Evolutionary conservation across 495 filamentous ascomycete genomes (phyloP).

Genomic region (Filosporella fistucella): DNA sequence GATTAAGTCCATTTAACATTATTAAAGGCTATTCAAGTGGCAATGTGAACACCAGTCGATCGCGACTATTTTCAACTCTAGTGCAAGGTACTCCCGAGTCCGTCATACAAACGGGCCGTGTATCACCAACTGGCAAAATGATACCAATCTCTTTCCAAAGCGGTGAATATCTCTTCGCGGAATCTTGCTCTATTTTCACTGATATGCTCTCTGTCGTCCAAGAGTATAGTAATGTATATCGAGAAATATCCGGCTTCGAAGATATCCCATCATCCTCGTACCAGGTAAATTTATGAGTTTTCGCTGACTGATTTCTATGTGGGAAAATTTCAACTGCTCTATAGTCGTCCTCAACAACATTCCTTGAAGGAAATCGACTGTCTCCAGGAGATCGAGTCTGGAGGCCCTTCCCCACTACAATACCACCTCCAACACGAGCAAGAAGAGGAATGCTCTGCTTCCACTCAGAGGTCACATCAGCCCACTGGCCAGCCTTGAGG

Average conservation of each 20-base stretch:
- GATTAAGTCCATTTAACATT: no score
- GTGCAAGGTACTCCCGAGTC: not conserved
- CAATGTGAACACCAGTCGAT: not conserved
- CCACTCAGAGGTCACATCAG: conserved; percentile 53
- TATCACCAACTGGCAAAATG: conserved; percentile 46
- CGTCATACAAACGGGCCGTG: conserved; percentile 31
- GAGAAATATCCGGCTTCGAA: conserved; percentile 34
- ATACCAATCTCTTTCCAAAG: conserved; percentile 44
- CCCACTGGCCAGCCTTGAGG: conserved; percentile 55
- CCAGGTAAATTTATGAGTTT: conserved; percentile 45
- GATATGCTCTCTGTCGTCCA: conserved; percentile 36
- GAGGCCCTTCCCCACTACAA: conserved; percentile 52
- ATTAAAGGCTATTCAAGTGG: not conserved
- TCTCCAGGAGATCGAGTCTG: conserved; percentile 54
- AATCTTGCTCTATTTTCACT: conserved; percentile 19
- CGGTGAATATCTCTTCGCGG: conserved; percentile 37
- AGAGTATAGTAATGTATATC: conserved; percentile 38
- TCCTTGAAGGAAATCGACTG: conserved; percentile 45
- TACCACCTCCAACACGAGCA: conserved; percentile 53
- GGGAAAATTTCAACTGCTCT: conserved; percentile 63
- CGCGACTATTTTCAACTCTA: not conserved
- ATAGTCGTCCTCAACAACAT: conserved; percentile 55
- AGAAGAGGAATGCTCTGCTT: conserved; percentile 55
- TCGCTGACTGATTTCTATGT: conserved; percentile 18
- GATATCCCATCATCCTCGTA: conserved; percentile 62